A percentile compares a stretch with the other conserved stretches of the same genome.
Evolutionary conservation across 345 rosid species (phyloP).

Genomic region (Bruguiera parviflora): DNA sequence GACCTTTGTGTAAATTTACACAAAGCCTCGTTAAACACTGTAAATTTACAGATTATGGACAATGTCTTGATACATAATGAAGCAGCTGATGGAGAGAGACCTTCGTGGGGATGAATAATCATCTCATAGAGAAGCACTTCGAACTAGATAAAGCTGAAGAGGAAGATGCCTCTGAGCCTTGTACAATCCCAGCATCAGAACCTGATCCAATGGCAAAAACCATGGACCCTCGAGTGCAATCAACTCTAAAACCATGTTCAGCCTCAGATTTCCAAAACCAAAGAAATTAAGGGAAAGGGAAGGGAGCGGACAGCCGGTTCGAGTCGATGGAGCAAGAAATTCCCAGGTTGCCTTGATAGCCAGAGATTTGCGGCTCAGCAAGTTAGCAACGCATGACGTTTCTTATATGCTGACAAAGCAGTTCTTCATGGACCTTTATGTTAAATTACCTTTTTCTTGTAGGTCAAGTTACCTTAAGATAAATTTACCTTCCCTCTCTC

Average conservation of each 20-base stretch:
- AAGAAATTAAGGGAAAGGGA: constrained; percentile 73
- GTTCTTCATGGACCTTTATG: too few species aligned
- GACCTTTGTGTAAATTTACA: neutral
- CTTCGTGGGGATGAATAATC: constrained; percentile 34
- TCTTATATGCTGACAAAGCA: too few species aligned
- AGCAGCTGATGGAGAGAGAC: constrained; percentile 47
- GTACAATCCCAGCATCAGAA: constrained; percentile 35
- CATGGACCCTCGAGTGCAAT: constrained; percentile 28
- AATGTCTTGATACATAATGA: constrained; percentile 50
- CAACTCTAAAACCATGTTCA: constrained; percentile 61
- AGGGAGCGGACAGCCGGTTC: constrained; percentile 75
- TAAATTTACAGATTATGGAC: constrained; percentile 49
- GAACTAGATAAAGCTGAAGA: constrained; percentile 48
- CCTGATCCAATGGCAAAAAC: constrained; percentile 24
- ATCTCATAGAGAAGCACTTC: constrained; percentile 29
- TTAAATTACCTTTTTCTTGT: too few species aligned
- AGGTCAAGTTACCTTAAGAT: too few species aligned
- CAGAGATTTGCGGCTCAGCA: constrained; percentile 29
- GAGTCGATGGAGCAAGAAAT: constrained; percentile 63
- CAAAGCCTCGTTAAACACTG: constrained; percentile 1
- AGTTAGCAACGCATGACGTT: too few species aligned
- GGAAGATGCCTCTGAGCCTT: constrained; percentile 48
- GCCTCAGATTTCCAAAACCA: constrained; percentile 67
- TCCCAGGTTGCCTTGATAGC: constrained; percentile 63
- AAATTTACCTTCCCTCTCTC: too few species aligned